phyloP scores from a whole-genome alignment of 2,329 filamentous ascomycete genomes.

The Fusarium falciforme region DNA sequence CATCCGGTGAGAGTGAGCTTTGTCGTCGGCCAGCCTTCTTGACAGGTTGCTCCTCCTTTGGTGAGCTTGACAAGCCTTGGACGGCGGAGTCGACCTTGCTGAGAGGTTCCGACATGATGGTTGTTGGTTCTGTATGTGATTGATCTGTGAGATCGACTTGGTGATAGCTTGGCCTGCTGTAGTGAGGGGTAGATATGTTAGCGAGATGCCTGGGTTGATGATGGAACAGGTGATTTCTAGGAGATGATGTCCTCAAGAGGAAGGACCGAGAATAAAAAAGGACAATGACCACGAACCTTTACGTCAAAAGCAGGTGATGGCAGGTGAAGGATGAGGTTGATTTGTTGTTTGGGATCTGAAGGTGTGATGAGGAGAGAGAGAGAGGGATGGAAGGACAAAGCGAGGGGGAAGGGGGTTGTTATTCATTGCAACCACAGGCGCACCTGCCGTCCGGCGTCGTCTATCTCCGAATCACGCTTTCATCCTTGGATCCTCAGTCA shows the following conservation, averaged over 20 bases:
- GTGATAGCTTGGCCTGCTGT: constrained; percentile 28
- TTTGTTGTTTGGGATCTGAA: constrained; percentile 33
- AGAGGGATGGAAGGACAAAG: constrained; percentile 38
- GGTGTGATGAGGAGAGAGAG: constrained; percentile 44
- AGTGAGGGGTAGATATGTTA: constrained; percentile 15
- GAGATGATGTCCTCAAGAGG: background rate
- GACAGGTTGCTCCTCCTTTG: constrained; percentile 63
- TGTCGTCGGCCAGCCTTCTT: constrained; percentile 70
- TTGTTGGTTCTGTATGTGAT: constrained; percentile 29
- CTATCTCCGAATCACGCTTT: constrained; percentile 19
- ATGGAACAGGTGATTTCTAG: constrained; percentile 1
- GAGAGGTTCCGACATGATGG: constrained; percentile 66
- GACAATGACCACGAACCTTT: constrained; percentile 29
- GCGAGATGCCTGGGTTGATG: constrained; percentile 3
- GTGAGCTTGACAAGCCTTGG: constrained; percentile 78
- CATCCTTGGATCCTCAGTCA: constrained; percentile 33
- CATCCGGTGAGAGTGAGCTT: constrained; percentile 77
- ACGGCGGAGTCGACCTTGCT: constrained; percentile 93
- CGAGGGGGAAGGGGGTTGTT: constrained; percentile 48
- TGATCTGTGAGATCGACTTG: constrained; percentile 39
- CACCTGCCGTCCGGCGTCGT: constrained; percentile 34
- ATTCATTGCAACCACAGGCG: constrained; percentile 47
- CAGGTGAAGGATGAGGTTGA: constrained; percentile 27
- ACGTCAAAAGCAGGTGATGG: constrained; percentile 41
- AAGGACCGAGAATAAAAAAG: background rate